Evolutionary conservation across 495 filamentous ascomycete genomes (phyloP).

Genomic region (Daldinia grandis): DNA sequence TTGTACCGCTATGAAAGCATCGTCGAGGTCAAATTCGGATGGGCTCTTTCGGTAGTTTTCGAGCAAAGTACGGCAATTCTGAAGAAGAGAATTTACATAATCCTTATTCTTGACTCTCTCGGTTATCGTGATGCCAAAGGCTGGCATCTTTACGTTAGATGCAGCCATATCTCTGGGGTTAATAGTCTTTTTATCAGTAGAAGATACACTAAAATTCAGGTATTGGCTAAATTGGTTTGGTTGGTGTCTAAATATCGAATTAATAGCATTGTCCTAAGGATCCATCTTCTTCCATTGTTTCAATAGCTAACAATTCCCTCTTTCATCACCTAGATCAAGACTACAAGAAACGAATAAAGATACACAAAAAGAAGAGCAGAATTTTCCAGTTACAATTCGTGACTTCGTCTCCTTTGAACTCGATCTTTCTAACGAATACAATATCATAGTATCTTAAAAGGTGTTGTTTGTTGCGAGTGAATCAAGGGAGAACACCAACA

Average conservation of each 20-base stretch:
- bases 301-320: background rate
- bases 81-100: slow-evolving; percentile 13
- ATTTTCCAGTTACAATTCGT: background rate
- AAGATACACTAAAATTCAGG: background rate
- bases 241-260: slow-evolving; percentile 4
- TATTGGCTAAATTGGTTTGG: background rate
- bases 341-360: background rate
- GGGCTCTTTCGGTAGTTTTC: slow-evolving; percentile 46
- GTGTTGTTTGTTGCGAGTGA: background rate
- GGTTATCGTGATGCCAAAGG: slow-evolving; percentile 10
- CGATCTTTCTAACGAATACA: background rate
- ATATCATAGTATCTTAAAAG: background rate
- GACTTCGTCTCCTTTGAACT: background rate
- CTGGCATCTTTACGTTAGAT: slow-evolving; percentile 4
- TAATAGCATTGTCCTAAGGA: slow-evolving; percentile 21
- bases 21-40: slow-evolving; percentile 37
- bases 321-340: background rate
- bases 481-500: background rate
- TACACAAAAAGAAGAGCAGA: background rate
- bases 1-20: slow-evolving; percentile 8
- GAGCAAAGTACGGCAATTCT: slow-evolving; percentile 9
- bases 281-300: slow-evolving; percentile 11
- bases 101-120: slow-evolving; percentile 13
- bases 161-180: slow-evolving; percentile 1
- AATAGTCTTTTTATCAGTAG: background rate